Evolutionary conservation across 108 stramenopile species (phyloP), one percentile per base, ranked within the genome.

Genomic region (Asterionellopsis glacialis): DNA sequence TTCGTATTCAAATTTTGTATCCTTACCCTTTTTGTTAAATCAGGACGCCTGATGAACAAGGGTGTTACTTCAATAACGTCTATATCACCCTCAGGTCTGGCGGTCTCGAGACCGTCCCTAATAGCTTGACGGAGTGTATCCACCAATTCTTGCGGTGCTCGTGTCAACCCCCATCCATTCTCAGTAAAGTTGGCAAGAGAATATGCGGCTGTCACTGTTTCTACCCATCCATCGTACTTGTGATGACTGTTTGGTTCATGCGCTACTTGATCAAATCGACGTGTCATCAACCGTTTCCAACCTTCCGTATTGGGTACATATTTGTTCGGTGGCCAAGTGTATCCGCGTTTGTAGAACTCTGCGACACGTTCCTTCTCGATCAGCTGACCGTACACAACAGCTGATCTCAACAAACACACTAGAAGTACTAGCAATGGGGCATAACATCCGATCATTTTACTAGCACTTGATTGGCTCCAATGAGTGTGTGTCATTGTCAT

Each of bases 131-230:
- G 70, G 23, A 90, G 53, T 2, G 65, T 70, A 0, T 80, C 74
- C 22, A 85, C 57, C 14, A 91, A 51, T 12, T 70, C 79, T n/a
- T 74, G 64, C 2, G 85, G 83, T 23, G 79, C 85, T 38, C 69
- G 63, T 0, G 85, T 83, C 42, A 91, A 41, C 0, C 75, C 85
- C 72, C 82, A 91, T 21, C 90, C 90, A 40, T 72, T 69, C 44
- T 86, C 79, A 13, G 89, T 90, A 69, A 87, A 90, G 51, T 82
- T 84, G 15, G 72, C 74, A 22, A 62, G 47, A 16, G 79, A 26
- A 22, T 67, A 58, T 0, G 82, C 73, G 9, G 72, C 45, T 14
- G 67, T 67, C 49, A 90, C 61, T 1, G 76, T 72, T 42, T 81
- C 75, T 39, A 83, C 55, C 64, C 73, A 90, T 6, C 74, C 85